phyloP scores from a whole-genome alignment of 2,329 filamentous ascomycete genomes.

The Diaporthe amygdali region DNA sequence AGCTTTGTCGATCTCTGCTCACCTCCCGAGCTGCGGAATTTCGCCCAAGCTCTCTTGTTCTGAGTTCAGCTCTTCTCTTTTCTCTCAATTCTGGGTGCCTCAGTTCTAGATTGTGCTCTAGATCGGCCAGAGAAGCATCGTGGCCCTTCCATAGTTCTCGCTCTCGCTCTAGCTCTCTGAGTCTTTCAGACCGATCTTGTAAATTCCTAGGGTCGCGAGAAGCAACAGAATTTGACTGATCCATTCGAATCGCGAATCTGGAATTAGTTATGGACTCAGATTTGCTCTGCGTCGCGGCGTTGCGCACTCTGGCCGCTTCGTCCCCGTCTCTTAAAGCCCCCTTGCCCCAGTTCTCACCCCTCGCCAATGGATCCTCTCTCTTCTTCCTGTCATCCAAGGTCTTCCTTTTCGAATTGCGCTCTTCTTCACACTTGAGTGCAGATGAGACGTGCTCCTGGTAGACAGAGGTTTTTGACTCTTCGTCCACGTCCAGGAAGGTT shows the following conservation, averaged over 20 bases:
- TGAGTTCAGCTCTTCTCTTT: background rate
- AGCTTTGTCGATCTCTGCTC: background rate
- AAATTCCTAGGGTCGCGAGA: too few relatives aligned
- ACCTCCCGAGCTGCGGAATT: rapidly evolving
- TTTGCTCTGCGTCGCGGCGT: too few relatives aligned
- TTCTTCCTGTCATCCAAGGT: background rate
- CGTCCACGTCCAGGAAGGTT: background rate
- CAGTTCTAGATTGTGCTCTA: background rate
- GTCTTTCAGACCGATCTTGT: too few relatives aligned
- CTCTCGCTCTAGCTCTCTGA: too few relatives aligned
- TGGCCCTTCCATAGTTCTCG: too few relatives aligned
- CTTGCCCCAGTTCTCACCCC: background rate
- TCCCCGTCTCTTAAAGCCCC: background rate
- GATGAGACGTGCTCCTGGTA: background rate
- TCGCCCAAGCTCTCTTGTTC: background rate
- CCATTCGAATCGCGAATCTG: too few relatives aligned
- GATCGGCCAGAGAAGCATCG: too few relatives aligned
- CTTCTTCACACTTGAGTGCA: background rate
- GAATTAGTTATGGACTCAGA: too few relatives aligned
- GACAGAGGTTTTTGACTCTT: background rate
- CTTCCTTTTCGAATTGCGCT: background rate
- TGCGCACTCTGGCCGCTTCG: background rate
- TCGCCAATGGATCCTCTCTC: too few relatives aligned
- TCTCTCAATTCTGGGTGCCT: background rate
- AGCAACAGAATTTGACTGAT: too few relatives aligned